These are phyloP conservation scores for Balansia obtecta DNA, from an alignment of 2,329 filamentous ascomycete species.

Conservation along the genomic window DNA sequence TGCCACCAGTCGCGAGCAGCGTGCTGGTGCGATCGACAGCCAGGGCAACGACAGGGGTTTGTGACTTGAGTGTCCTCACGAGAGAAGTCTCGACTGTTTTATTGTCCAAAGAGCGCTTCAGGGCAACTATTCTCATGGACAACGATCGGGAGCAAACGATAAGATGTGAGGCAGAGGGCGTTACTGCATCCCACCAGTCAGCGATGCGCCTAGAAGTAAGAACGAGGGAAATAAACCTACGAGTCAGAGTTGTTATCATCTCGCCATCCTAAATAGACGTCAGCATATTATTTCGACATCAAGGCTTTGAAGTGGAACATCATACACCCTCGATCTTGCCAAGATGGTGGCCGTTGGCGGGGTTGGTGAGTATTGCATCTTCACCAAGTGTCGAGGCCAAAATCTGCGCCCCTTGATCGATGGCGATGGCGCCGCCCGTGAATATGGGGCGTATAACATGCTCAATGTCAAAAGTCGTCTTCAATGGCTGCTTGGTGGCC, in stretches of 20 bases:
- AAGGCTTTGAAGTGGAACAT: neutral
- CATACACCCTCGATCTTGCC: conserved; percentile 75
- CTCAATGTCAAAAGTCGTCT: conserved; percentile 80
- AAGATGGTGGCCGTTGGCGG: conserved; percentile 70
- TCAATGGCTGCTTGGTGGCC: conserved; percentile 51
- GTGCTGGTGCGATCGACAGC: conserved; percentile 80
- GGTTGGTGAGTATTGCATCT: conserved; percentile 77
- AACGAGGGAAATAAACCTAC: conserved; percentile 25
- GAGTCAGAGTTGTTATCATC: conserved; percentile 59
- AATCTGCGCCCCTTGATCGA: conserved; percentile 70
- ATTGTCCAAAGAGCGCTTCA: conserved; percentile 47
- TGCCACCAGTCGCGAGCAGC: conserved; percentile 80
- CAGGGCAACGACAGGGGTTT: conserved; percentile 81
- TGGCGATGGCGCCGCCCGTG: conserved; percentile 75
- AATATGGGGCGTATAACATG: conserved; percentile 86
- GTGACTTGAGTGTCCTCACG: conserved; percentile 73
- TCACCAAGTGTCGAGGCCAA: conserved; percentile 86
- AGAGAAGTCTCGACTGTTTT: conserved; percentile 53
- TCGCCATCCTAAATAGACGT: conserved; percentile 53
- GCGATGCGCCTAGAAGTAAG: neutral
- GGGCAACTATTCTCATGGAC: conserved; percentile 81
- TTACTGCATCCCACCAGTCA: conserved; percentile 42
- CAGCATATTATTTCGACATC: neutral
- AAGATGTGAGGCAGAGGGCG: conserved; percentile 76
- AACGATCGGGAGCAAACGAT: conserved; percentile 90